Percentiles rank a stretch among this genome's conserved stretches.
Evolutionary conservation across 2,329 filamentous ascomycete species (phyloP).

Genomic region (Ophiostoma himal-ulmi): DNA sequence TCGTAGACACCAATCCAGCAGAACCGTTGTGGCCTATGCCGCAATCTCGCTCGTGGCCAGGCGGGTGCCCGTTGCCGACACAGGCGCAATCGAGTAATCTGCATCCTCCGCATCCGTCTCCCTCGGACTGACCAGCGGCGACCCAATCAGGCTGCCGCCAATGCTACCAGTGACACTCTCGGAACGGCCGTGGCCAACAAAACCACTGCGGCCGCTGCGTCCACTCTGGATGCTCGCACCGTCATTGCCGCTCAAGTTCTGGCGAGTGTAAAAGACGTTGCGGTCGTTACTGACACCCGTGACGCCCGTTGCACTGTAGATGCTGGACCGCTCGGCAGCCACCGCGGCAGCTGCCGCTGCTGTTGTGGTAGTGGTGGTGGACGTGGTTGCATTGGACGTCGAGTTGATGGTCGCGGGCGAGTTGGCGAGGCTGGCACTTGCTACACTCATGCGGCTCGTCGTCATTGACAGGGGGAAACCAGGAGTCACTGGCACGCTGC

Average conservation of each 20-base stretch:
- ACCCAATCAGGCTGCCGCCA: constrained; percentile 52
- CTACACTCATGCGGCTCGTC: constrained; percentile 30
- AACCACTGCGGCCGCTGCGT: constrained; percentile 73
- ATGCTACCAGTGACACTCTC: constrained; percentile 79
- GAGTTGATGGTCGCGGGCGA: constrained; percentile 35
- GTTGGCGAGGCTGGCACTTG: constrained; percentile 16
- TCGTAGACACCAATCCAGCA: neutral
- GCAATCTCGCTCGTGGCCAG: constrained; percentile 5
- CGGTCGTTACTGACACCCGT: constrained; percentile 40
- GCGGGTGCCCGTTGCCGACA: neutral
- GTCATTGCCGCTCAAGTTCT: constrained; percentile 39
- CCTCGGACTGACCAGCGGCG: constrained; percentile 50
- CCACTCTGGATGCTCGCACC: constrained; percentile 75
- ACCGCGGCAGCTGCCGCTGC: constrained; percentile 21
- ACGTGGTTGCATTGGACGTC: neutral
- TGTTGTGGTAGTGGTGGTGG: constrained; percentile 26
- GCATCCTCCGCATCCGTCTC: constrained; percentile 16
- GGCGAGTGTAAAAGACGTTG: constrained; percentile 67
- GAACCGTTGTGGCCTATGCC: neutral
- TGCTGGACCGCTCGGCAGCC: constrained; percentile 61
- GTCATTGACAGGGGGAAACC: constrained; percentile 47
- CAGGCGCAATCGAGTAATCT: neutral
- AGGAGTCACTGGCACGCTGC: constrained; percentile 39
- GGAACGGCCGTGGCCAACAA: constrained; percentile 68
- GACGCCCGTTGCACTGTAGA: constrained; percentile 71